Percentiles rank a stretch among this genome's conserved stretches.
phyloP scores from a whole-genome alignment of 1,284 basidiomycete species.

The Sporisorium reilianum region DNA sequence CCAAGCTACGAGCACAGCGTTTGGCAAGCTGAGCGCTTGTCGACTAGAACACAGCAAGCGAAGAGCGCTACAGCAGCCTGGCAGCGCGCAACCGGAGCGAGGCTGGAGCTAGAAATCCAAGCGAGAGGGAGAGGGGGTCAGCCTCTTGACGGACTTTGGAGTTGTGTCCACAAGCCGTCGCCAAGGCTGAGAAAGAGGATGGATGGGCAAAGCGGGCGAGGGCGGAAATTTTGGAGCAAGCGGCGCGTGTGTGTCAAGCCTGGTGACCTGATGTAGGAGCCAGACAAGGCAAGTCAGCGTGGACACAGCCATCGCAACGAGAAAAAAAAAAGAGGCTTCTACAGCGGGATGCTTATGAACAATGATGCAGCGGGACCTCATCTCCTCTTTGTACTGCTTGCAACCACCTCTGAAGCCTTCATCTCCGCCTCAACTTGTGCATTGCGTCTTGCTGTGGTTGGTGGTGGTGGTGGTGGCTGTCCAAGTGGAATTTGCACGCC shows the following conservation, averaged over 20 bases:
- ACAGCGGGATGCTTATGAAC: background rate
- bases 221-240: background rate
- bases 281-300: background rate
- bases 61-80: too few species aligned
- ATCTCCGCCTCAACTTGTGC: background rate
- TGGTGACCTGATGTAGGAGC: constrained; percentile 1
- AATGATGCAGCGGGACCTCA: background rate
- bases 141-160: background rate
- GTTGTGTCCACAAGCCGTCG: background rate
- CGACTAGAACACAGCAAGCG: background rate
- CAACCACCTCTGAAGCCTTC: background rate
- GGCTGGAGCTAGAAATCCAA: background rate
- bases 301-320: background rate
- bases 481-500: background rate
- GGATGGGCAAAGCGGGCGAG: background rate
- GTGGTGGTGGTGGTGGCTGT: background rate
- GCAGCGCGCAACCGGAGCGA: too few species aligned
- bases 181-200: background rate
- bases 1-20: background rate
- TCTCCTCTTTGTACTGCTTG: background rate
- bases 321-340: background rate
- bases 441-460: background rate
- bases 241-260: too few species aligned
- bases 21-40: background rate
- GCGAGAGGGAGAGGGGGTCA: background rate